Evolutionary conservation across 2,329 filamentous ascomycete species (phyloP).

Genomic region (Neopestalotiopsis rosae): DNA sequence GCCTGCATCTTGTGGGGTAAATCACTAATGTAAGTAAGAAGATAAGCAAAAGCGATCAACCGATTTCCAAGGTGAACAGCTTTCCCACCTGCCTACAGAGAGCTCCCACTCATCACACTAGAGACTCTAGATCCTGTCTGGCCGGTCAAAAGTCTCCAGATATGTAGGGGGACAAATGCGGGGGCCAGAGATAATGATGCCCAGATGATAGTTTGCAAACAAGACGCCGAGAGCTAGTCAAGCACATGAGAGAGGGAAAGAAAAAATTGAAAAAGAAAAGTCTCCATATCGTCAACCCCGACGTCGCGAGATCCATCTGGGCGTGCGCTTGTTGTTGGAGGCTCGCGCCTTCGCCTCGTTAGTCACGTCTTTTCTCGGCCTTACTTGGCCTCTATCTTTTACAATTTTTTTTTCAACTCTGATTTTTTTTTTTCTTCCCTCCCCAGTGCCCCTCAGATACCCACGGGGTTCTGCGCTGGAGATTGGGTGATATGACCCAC

Average conservation of each 20-base stretch:
- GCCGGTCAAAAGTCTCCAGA: too few species aligned
- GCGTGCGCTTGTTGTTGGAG: too few species aligned
- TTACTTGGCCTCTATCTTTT: background rate
- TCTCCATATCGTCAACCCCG: constrained; percentile 4
- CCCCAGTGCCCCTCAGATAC: background rate
- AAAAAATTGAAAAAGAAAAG: background rate
- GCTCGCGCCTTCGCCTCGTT: constrained; percentile 5
- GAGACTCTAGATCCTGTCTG: background rate
- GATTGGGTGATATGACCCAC: background rate
- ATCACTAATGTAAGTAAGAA: background rate
- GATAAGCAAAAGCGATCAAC: constrained; percentile 2
- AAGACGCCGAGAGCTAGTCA: background rate
- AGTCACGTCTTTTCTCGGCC: background rate
- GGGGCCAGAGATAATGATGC: constrained; percentile 6
- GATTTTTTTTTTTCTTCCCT: background rate
- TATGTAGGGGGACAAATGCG: background rate
- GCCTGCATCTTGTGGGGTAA: constrained; percentile 11
- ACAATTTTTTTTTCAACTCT: background rate
- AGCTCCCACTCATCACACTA: background rate
- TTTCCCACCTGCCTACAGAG: background rate
- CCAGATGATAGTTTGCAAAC: background rate
- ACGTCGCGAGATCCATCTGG: background rate
- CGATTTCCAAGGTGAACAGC: constrained; percentile 1
- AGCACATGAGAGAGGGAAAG: background rate
- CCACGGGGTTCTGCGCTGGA: background rate